These are phyloP conservation scores for Davidsoniella eucalypti DNA, from an alignment of 2,329 filamentous ascomycete species.

Conservation along the genomic window DNA sequence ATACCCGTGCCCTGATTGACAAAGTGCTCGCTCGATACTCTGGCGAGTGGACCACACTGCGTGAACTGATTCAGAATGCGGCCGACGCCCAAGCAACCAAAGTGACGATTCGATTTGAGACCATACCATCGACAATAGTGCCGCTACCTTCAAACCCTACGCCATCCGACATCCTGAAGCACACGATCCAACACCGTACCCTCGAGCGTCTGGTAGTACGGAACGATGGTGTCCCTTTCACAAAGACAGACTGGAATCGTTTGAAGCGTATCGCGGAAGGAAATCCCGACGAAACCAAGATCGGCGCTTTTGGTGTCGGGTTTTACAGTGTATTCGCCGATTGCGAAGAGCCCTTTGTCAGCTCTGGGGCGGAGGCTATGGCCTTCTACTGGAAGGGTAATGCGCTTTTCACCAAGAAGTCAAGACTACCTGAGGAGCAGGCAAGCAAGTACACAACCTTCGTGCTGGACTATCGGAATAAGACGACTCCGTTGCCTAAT, in stretches of 20 bases:
- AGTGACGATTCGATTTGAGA: slow-evolving; percentile 86
- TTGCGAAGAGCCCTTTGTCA: slow-evolving; percentile 94
- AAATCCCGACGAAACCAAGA: slow-evolving; percentile 97
- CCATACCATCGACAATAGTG: slow-evolving; percentile 62
- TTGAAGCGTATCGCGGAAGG: slow-evolving; percentile 97
- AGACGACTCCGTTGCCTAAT: slow-evolving; percentile 71
- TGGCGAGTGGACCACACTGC: slow-evolving; percentile 77
- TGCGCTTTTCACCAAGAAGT: slow-evolving; percentile 77
- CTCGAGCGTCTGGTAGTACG: slow-evolving; percentile 75
- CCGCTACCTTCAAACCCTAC: slow-evolving; percentile 51
- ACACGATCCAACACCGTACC: slow-evolving; percentile 71
- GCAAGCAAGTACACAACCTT: slow-evolving; percentile 67
- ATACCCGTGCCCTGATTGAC: slow-evolving; percentile 90
- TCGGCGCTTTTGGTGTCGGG: slow-evolving; percentile 92
- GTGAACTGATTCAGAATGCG: slow-evolving; percentile 96
- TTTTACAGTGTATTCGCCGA: slow-evolving; percentile 99
- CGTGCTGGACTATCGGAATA: slow-evolving; percentile 82
- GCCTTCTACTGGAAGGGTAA: slow-evolving; percentile 99
- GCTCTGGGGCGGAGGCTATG: slow-evolving; percentile 84
- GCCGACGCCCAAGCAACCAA: slow-evolving; percentile 85
- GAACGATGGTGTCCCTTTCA: slow-evolving; percentile 82
- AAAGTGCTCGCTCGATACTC: slow-evolving; percentile 94
- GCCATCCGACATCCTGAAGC: slow-evolving; percentile 58
- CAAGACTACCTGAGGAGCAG: slow-evolving; percentile 53
- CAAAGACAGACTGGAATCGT: slow-evolving; percentile 78